Evolutionary conservation across 1,139 yeast genomes (phyloP), one percentile per base, ranked within the genome.

Genomic region (Casaregolazyma lundiana): DNA sequence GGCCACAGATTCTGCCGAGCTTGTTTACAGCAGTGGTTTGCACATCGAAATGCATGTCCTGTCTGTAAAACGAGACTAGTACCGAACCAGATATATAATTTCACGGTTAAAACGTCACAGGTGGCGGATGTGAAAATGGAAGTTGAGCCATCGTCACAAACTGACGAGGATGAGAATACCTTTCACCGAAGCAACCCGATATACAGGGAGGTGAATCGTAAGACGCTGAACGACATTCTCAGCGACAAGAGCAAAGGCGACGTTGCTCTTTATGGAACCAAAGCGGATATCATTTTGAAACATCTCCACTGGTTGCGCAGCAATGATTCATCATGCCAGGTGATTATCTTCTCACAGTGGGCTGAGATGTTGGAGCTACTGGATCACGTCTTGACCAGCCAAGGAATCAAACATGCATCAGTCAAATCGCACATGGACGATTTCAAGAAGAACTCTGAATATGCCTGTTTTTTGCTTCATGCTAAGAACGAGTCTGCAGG

Each of bases 401-500:
- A 84, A 48, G 75, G 74, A 5, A 73, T 90, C 18, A 62, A 71
- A 6, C 80, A 70, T 56, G 61, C 68, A 1, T 53, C 60, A 1
- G 50, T 62, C 18, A 58, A 61, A 49, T 70, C 72, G 30, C 75
- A 77, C 15, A 81, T 84, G 38, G 80, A 80, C 40, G 67, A 67
- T 38, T 90, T 90, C 66, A 85, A 84, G 53, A 75, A 73, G 44
- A 78, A 87, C 50, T 69, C 77, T 3, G 64, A 69, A 0, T 75
- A 85, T n/a, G 84, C 96, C 0, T 89, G 97, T 62, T 81, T 90
- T 59, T 65, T 92, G 37, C 68, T 92, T 53, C 87, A 88, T 65
- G 92, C 96, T 0, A 82, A 80, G 56, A 84, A 90, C 0, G 87
- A 89, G 60, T 89, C 96, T 9, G 67, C 96, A 24, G 98, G 97